Conservation (phyloP, 1,284 basidiomycete genomes). For the Pholiota adiposa region DNA sequence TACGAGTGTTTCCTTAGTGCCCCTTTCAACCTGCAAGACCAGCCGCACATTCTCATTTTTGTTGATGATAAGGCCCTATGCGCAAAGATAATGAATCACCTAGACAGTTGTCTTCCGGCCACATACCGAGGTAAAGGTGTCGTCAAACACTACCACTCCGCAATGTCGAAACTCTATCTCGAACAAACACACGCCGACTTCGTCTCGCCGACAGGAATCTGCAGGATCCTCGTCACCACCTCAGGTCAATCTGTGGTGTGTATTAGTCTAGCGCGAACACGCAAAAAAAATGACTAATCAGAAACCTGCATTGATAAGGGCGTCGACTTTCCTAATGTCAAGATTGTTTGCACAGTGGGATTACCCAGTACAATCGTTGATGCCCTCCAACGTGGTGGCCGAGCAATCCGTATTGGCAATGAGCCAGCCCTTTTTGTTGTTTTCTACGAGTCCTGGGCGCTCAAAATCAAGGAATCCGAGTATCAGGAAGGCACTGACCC, state of each 20-base stretch:
- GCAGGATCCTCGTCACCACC: conserved; percentile 17
- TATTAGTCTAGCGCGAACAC: neutral
- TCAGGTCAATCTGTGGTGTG: conserved; percentile 1
- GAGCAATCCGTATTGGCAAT: conserved; percentile 3
- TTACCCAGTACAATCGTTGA: conserved; percentile 19
- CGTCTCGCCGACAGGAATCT: conserved; percentile 7
- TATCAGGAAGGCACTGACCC: conserved; percentile 18
- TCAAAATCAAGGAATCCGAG: conserved; percentile 17
- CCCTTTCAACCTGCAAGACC: conserved; percentile 10
- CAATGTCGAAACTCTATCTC: conserved; percentile 13
- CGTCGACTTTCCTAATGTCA: conserved; percentile 24
- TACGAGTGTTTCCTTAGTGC: conserved; percentile 26
- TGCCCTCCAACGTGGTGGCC: conserved; percentile 22
- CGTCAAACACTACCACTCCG: conserved; percentile 13
- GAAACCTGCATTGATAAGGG: conserved; percentile 17
- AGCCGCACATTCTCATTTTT: conserved; percentile 24
- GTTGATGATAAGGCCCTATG: conserved; percentile 18
- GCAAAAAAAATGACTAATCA: no score
- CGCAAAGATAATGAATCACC: conserved; percentile 7
- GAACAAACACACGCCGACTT: conserved; percentile 8
- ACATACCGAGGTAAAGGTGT: conserved; percentile 10
- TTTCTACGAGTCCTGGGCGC: conserved; percentile 27
- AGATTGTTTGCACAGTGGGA: conserved; percentile 21
- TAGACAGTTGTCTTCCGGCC: conserved; percentile 14
- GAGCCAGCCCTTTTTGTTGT: conserved; percentile 24